Conservation (phyloP, 371 early-diverging fungal genomes). For the Mortierella sp. region DNA sequence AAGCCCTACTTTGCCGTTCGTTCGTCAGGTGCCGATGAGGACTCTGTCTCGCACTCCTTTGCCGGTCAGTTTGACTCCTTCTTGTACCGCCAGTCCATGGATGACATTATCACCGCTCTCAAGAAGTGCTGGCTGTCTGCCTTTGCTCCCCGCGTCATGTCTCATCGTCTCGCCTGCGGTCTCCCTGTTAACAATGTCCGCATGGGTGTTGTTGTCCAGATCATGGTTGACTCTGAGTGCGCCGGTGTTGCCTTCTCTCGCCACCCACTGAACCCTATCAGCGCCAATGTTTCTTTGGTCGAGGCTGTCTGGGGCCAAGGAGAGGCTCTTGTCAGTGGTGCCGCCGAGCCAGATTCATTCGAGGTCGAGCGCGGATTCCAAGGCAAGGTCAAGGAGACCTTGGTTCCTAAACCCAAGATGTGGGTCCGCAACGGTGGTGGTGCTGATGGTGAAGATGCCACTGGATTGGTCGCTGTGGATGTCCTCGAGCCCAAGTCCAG, state of each 20-base stretch:
- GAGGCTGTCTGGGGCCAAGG: slow-evolving; percentile 59
- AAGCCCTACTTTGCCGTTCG: slow-evolving; percentile 58
- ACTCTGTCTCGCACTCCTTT: slow-evolving; percentile 57
- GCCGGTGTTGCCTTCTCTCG: slow-evolving; percentile 59
- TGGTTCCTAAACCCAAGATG: slow-evolving; percentile 57
- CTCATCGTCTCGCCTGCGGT: slow-evolving; percentile 49
- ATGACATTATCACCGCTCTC: slow-evolving; percentile 48
- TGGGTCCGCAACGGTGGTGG: slow-evolving; percentile 49
- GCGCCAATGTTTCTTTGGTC: slow-evolving; percentile 45
- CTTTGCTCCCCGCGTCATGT: slow-evolving; percentile 59
- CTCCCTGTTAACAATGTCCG: slow-evolving; percentile 50
- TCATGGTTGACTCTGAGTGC: slow-evolving; percentile 57
- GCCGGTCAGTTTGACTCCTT: slow-evolving; percentile 60
- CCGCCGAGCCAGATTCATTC: slow-evolving; percentile 56
- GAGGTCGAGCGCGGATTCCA: slow-evolving; percentile 52
- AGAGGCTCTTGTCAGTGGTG: slow-evolving; percentile 55
- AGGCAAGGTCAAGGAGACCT: slow-evolving; percentile 48
- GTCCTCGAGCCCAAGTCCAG: slow-evolving; percentile 45
- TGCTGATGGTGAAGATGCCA: slow-evolving; percentile 31
- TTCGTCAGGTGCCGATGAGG: slow-evolving; percentile 59
- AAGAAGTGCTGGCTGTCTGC: slow-evolving; percentile 59
- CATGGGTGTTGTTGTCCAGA: slow-evolving; percentile 58
- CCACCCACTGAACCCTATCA: slow-evolving; percentile 54
- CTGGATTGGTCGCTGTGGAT: slow-evolving; percentile 46
- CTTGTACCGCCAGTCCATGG: slow-evolving; percentile 54